phyloP scores from a whole-genome alignment of 1,139 yeast genomes.

The Geotrichum aggregatum region DNA sequence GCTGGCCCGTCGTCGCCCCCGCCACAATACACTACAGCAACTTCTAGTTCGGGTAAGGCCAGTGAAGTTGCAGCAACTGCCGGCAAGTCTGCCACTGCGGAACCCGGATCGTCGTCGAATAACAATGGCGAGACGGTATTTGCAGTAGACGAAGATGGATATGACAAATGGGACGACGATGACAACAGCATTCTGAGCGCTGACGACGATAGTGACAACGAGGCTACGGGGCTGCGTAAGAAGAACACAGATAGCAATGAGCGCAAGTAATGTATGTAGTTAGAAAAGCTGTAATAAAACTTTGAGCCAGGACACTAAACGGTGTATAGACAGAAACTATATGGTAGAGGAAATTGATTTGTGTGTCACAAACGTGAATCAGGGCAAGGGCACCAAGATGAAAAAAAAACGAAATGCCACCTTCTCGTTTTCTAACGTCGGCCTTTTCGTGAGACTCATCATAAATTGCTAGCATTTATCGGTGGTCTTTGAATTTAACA shows the following conservation, averaged over 20 bases:
- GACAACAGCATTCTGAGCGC: conserved; percentile 24
- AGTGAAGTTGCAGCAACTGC: conserved; percentile 6
- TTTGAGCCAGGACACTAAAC: not conserved
- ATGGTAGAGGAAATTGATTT: too few species aligned
- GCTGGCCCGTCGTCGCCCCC: conserved; percentile 16
- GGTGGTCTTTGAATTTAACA: not conserved
- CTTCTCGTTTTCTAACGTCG: too few species aligned
- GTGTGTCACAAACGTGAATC: too few species aligned
- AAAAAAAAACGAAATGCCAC: not conserved
- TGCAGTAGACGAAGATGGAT: conserved; percentile 27
- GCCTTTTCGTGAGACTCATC: too few species aligned
- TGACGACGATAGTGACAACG: conserved; percentile 22
- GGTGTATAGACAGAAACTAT: too few species aligned
- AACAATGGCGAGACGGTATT: conserved; percentile 24
- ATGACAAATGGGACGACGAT: conserved; percentile 29
- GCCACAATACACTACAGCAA: conserved; percentile 19
- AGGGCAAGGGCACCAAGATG: not conserved
- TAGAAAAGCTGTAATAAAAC: not conserved
- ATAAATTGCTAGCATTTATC: too few species aligned
- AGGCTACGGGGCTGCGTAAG: conserved; percentile 21
- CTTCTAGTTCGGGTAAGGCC: conserved; percentile 1
- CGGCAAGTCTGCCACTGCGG: not conserved
- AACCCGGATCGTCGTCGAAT: conserved; percentile 5
- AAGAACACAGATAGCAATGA: conserved; percentile 6
- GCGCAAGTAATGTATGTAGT: conserved; percentile 5